phyloP scores from a whole-genome alignment of 2,329 filamentous ascomycete genomes.

The Aspergillus latus region DNA sequence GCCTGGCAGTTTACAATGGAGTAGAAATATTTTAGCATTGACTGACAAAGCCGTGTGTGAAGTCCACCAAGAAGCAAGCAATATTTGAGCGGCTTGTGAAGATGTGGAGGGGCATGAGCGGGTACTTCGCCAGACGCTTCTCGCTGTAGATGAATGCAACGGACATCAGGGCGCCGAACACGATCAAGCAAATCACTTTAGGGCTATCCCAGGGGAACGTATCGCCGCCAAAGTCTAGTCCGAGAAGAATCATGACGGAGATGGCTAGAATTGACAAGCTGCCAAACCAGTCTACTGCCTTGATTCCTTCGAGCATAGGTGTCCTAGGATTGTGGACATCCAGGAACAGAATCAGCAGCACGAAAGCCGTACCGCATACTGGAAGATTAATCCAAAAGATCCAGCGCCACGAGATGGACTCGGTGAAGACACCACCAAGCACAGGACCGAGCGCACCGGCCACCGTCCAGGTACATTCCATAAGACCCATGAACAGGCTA shows the following conservation, averaged over 20 bases:
- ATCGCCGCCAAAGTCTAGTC: constrained; percentile 55
- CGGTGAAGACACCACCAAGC: constrained; percentile 52
- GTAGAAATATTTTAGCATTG: too few relatives aligned
- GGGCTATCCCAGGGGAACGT: constrained; percentile 55
- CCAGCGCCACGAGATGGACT: constrained; percentile 51
- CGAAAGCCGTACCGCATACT: constrained; percentile 49
- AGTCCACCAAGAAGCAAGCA: constrained; percentile 54
- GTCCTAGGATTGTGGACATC: constrained; percentile 58
- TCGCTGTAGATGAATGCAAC: constrained; percentile 62
- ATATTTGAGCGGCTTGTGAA: constrained; percentile 59
- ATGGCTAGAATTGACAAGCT: constrained; percentile 53
- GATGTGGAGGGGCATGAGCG: constrained; percentile 66
- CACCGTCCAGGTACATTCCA: constrained; percentile 56
- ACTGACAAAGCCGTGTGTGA: constrained; percentile 48
- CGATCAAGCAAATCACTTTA: constrained; percentile 56
- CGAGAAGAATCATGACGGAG: constrained; percentile 54
- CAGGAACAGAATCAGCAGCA: constrained; percentile 53
- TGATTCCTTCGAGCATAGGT: constrained; percentile 49
- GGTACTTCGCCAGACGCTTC: constrained; percentile 62
- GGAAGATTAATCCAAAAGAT: constrained; percentile 59
- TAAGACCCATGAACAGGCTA: constrained; percentile 52
- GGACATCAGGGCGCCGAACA: constrained; percentile 52
- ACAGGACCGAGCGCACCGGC: constrained; percentile 55
- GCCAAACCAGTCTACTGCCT: constrained; percentile 56
- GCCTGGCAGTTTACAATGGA: not conserved